phyloP scores from a whole-genome alignment of 768 basidiomycete genomes.

The Boletales sp. region DNA sequence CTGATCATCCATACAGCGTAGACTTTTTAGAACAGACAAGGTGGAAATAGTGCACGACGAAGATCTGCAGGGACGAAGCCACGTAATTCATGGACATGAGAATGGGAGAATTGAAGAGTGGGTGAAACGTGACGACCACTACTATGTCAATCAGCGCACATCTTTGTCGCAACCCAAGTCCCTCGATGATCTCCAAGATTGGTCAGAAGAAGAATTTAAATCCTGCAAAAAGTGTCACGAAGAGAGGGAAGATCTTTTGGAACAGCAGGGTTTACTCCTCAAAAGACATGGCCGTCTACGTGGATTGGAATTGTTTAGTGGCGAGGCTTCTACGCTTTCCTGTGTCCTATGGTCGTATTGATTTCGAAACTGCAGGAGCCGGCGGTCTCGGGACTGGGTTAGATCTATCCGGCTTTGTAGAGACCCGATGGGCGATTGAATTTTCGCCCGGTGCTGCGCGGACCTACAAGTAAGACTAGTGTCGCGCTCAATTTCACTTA shows the following conservation, averaged over 20 bases:
- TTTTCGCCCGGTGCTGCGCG: slow-evolving; percentile 58
- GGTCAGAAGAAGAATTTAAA: slow-evolving; percentile 27
- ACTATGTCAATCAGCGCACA: slow-evolving; percentile 43
- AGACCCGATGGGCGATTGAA: slow-evolving; percentile 70
- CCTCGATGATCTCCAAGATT: slow-evolving; percentile 21
- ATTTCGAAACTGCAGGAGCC: slow-evolving; percentile 46
- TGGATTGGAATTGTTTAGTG: slow-evolving; percentile 68
- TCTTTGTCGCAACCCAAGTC: slow-evolving; percentile 15
- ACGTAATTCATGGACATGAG: slow-evolving; percentile 39
- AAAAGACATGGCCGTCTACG: slow-evolving; percentile 43
- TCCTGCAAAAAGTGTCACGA: slow-evolving; percentile 40
- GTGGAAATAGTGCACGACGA: slow-evolving; percentile 27
- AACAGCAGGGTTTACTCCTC: slow-evolving; percentile 29
- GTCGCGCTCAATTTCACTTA: not conserved
- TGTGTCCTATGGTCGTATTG: not conserved
- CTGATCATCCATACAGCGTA: slow-evolving; percentile 22
- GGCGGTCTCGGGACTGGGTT: slow-evolving; percentile 73
- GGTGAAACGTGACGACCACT: slow-evolving; percentile 57
- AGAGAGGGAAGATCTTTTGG: slow-evolving; percentile 29
- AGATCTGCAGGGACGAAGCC: slow-evolving; percentile 53
- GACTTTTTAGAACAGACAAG: slow-evolving; percentile 40
- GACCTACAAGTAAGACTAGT: slow-evolving; percentile 52
- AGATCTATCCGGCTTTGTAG: slow-evolving; percentile 55
- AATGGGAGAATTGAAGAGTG: slow-evolving; percentile 32
- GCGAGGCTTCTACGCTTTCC: slow-evolving; percentile 31